Base-by-base conservation (phyloP, 2,329 filamentous ascomycete species). In the Alternaria gansuensis region DNA sequence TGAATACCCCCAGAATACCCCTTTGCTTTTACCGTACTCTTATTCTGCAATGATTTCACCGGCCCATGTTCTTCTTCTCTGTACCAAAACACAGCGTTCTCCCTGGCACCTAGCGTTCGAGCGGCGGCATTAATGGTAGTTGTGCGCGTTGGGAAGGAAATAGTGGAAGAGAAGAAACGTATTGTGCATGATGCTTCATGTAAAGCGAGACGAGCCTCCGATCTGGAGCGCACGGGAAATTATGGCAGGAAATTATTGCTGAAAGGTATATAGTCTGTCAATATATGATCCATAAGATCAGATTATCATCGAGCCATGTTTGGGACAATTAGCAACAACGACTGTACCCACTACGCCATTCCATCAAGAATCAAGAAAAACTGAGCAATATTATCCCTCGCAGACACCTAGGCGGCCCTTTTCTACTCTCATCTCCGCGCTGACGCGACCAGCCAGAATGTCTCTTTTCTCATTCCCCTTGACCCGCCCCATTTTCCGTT, bases 31-130 rank as follows among this genome's bases (percentile, higher is more conserved):
- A 14, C 17, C 23, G 23, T 2, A 7, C 29, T 41, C 21, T 39
- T 43, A 9, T 26, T 51, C 26, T 17, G 31, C 17, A 29, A n/a
- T 37, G 10, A 14, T 41, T 36, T 4, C 24, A 23, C 23, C 41
- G 11, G 26, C 37, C 5, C 39, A 21, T 17, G 17, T 17, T 40
- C 10, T 24, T 51, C 24, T 43, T 58, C 54, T 40, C 24, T 62
- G 54, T 64, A 63, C 51, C 59, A 50, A 57, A 60, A 57, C 59
- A 39, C 23, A 23, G 34, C 40, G 39, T 58, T 34, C 49, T 39
- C 48, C 28, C 37, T n/a, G 36, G 46, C 50, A 57, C 50, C 21
- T 46, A 48, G 62, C 59, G 52, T 64, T 54, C 36, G 24, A 37
- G 49, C 24, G 21, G 52, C 28, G 54, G 36, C 26, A 52, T 56